phyloP scores from a whole-genome alignment of 176 grass and related monocot genomes.

The Eragrostis curvula region DNA sequence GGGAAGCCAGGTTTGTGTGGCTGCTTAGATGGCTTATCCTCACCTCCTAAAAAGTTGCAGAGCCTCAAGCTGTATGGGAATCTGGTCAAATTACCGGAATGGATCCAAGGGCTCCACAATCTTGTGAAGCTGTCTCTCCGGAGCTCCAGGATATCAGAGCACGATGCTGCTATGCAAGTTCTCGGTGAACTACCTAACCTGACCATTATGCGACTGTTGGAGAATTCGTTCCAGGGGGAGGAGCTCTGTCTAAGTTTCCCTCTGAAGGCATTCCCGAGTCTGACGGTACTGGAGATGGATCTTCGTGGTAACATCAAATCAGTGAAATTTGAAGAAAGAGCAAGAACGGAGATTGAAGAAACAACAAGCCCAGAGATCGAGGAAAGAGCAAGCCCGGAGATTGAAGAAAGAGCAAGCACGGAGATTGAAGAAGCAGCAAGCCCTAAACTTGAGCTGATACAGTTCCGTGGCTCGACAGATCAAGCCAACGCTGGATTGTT shows the following conservation, averaged over 20 bases:
- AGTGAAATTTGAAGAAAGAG: background rate
- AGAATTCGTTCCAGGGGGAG: fast-evolving
- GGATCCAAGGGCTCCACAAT: background rate
- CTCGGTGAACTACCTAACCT: constrained; percentile 7
- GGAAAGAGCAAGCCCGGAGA: too few species aligned
- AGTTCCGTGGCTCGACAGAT: too few species aligned
- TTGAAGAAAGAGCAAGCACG: too few species aligned
- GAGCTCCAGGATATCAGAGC: background rate
- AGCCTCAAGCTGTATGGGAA: background rate
- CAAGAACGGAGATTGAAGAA: too few species aligned
- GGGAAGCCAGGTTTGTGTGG: background rate
- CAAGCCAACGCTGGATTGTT: background rate
- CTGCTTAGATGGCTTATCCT: background rate
- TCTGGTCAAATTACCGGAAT: background rate
- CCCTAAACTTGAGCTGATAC: background rate
- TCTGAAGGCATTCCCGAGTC: background rate
- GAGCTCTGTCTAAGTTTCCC: background rate
- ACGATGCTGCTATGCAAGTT: background rate
- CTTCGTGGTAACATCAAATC: background rate
- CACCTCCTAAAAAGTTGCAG: background rate
- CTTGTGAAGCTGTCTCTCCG: background rate
- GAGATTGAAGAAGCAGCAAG: too few species aligned
- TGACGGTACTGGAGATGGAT: background rate
- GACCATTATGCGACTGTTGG: background rate
- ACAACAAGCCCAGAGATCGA: too few species aligned